Evolutionary conservation across 306 rosid genomes (phyloP), one percentile per base, ranked within the genome.

Genomic region (Prinsepia uniflora): DNA sequence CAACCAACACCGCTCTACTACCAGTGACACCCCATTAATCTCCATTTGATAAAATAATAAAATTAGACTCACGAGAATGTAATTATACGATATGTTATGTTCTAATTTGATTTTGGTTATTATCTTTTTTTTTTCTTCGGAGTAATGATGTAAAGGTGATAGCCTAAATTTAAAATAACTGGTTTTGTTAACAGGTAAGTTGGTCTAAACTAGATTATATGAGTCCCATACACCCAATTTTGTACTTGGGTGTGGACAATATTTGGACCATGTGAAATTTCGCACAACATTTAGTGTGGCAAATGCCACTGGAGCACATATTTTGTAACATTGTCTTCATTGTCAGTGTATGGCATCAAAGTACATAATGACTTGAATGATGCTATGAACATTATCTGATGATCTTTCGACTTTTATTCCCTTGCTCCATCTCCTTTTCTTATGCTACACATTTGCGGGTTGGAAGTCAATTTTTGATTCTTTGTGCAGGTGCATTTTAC

Each of bases 401-500:
- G 1, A n/a, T 53, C 57, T 53, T 36, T 15, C 41, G 24, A 24
- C 36, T 30, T 30, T 30, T 30, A 30, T 30, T 30, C 36, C 2
- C 36, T 30, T 30, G 36, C 36, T 30, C 36, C 36, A 30, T 30
- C 36, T 30, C 36, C 36, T 30, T 30, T 15, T 47, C 5, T 41
- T 47, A 43, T 53, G 24, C 43, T 53, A 30, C 48, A 49, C 61
- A 7, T 67, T 47, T 57, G 67, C 50, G 50, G 74, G 46, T 68
- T 47, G 14, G 53, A 63, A n/a, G 68, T 72, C 22, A 79, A 11
- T 67, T 68, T 63, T 55, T 75, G 10, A 10, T 54, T 44, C 72
- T 79, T 47, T 74, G 46, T 76, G 72, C 76, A 92, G 98, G 98
- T 94, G 41, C 97, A 91, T 79, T 94, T 94, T 72, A 86, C 92